These are phyloP conservation scores for Kazachstania psychrophila DNA, from an alignment of 805 yeast species.

Conservation along the genomic window DNA sequence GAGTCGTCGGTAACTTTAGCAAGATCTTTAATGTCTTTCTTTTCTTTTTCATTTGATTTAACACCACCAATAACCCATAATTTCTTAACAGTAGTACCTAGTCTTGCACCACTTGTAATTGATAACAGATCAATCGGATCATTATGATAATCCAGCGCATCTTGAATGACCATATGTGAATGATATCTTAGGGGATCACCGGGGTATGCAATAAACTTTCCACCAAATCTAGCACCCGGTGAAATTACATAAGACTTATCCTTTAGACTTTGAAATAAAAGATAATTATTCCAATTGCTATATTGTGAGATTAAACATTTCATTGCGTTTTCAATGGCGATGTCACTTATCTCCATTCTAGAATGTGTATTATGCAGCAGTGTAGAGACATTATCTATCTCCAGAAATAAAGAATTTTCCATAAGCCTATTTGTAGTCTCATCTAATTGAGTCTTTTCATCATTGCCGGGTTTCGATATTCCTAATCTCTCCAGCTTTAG, in stretches of 20 bases:
- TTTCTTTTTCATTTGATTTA: slow-evolving; percentile 10
- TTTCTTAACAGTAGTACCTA: slow-evolving; percentile 89
- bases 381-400: slow-evolving; percentile 13
- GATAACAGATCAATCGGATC: slow-evolving; percentile 47
- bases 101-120: slow-evolving; percentile 75
- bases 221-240: slow-evolving; percentile 90
- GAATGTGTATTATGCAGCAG: slow-evolving; percentile 1
- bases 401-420: slow-evolving; percentile 20
- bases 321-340: not conserved
- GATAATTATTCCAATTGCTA: slow-evolving; percentile 18
- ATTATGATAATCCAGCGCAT: slow-evolving; percentile 36
- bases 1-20: slow-evolving; percentile 22
- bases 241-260: slow-evolving; percentile 44
- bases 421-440: slow-evolving; percentile 7
- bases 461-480: slow-evolving; percentile 1
- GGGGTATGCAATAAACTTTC: slow-evolving; percentile 80
- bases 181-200: slow-evolving; percentile 91
- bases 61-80: slow-evolving; percentile 54
- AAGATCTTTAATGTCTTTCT: slow-evolving; percentile 3
- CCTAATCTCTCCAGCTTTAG: slow-evolving; percentile 16
- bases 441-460: not conserved
- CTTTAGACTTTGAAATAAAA: slow-evolving; percentile 30
- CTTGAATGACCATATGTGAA: slow-evolving; percentile 65
- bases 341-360: not conserved
- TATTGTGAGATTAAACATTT: slow-evolving; percentile 2